Evolutionary conservation across 768 basidiomycete species (phyloP), one percentile per base, ranked within the genome.

Genomic region (Calocybe cyanea): DNA sequence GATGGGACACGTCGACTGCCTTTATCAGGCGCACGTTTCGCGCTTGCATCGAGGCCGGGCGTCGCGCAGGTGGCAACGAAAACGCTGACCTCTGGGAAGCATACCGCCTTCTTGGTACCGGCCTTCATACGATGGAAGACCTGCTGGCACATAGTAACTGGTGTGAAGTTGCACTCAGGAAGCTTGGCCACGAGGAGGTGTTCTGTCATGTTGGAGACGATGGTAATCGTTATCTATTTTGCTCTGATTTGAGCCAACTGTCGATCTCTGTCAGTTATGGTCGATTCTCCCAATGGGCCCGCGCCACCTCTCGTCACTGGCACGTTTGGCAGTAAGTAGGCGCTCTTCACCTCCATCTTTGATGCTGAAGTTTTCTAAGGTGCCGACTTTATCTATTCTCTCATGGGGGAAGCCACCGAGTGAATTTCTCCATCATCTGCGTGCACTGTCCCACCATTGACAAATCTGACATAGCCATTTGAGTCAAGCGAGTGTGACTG

Each of bases 201-300:
- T 91, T 91, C 64, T 82, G 82, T 48, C 87, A 91, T 62, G 86
- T 91, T 38, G 87, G 89, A 11, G 79, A 84, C 34, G 70, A 73
- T 49, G 76, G 76, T 70, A 46, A 41, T 46, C 25, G 24, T 42
- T 23, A 24, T 8, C 2, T 10, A 38, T 43, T 30, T 23, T 13
- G 33, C 5, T 17, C 7, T 8, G 24, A 36, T 13, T 23, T 34
- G 33, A 6, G 13, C 7, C 23, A 25, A 21, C 11, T 33, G 25
- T 17, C 23, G 17, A 25, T 28, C 7, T 41, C 55, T 20, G 18
- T 20, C 45, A 72, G 71, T 73, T 15, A 58, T 54, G 17, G 67
- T 81, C 38, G 63, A 80, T 36, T 78, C 80, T 0, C 80, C 80
- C 14, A 71, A 67, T 45, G 80, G 80, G 14, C 64, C 62, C 21